phyloP scores from a whole-genome alignment of 768 basidiomycete genomes.

The Rhodotorula kratochvilovae region DNA sequence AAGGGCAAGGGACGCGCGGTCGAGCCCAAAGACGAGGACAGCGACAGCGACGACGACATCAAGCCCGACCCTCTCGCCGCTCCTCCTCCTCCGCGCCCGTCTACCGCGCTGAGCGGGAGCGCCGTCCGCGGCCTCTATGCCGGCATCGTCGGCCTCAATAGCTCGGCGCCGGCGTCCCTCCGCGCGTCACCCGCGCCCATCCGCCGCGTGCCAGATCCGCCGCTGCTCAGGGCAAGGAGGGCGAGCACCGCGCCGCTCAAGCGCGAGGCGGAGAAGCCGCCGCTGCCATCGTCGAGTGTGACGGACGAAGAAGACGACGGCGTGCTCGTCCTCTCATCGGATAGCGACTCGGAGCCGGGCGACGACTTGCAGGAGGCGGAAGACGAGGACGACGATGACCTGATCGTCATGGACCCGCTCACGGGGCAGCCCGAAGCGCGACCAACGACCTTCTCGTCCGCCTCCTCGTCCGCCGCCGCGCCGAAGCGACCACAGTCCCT shows the following conservation, averaged over 20 bases:
- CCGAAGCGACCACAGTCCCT: not conserved
- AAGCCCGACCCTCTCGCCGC: not conserved
- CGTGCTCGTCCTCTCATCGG: slow-evolving; percentile 28
- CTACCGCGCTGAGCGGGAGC: not conserved
- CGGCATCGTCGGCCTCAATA: not conserved
- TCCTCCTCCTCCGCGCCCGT: not conserved
- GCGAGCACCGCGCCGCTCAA: not conserved
- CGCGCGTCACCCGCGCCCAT: not conserved
- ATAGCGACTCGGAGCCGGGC: not conserved
- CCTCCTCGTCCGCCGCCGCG: not conserved
- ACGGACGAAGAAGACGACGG: not conserved
- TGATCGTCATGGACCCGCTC: slow-evolving; percentile 18
- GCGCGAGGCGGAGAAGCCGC: not conserved
- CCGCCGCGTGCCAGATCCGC: not conserved
- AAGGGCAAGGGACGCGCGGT: slow-evolving; percentile 13
- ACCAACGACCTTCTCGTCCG: not conserved
- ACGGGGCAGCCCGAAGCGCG: not conserved
- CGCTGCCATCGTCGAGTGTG: accelerated
- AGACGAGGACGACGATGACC: slow-evolving; percentile 1
- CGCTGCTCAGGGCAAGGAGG: not conserved
- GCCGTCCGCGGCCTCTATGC: not conserved
- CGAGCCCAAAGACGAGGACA: not conserved
- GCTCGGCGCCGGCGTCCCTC: not conserved
- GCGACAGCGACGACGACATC: not conserved
- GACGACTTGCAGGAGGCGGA: not conserved